Conservation (phyloP, 2,329 filamentous ascomycete genomes). For the Epichloe brachyelytri region DNA sequence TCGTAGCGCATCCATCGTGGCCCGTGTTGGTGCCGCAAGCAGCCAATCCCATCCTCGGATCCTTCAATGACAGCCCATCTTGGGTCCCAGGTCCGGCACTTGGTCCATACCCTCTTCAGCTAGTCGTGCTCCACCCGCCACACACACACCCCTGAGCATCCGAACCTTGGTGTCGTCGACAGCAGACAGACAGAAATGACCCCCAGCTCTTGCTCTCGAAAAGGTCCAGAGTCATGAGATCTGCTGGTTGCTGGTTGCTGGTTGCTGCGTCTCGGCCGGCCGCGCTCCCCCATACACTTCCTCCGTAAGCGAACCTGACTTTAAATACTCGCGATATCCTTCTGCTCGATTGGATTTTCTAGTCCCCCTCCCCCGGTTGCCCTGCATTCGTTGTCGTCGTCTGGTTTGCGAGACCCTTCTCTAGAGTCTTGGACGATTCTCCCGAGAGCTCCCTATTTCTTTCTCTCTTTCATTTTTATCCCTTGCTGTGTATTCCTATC, state of each 20-base stretch:
- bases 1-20: no score
- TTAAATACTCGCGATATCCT: slow-evolving; percentile 7
- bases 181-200: no score
- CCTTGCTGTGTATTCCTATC: background rate
- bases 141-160: background rate
- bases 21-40: background rate
- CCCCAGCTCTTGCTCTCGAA: background rate
- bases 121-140: background rate
- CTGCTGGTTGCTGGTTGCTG: background rate
- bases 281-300: background rate
- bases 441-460: background rate
- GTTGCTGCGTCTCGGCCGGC: background rate
- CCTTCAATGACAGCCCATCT: background rate
- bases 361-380: background rate
- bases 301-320: background rate
- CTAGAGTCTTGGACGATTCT: background rate
- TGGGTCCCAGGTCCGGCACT: slow-evolving; percentile 1
- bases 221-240: background rate
- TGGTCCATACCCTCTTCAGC: background rate
- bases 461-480: background rate
- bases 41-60: background rate
- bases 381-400: slow-evolving; percentile 1
- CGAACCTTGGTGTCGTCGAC: no score
- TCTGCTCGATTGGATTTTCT: background rate
- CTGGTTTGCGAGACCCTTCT: background rate